Base-by-base conservation (phyloP, 805 yeast species). In the Metschnikowia rubicola region DNA sequence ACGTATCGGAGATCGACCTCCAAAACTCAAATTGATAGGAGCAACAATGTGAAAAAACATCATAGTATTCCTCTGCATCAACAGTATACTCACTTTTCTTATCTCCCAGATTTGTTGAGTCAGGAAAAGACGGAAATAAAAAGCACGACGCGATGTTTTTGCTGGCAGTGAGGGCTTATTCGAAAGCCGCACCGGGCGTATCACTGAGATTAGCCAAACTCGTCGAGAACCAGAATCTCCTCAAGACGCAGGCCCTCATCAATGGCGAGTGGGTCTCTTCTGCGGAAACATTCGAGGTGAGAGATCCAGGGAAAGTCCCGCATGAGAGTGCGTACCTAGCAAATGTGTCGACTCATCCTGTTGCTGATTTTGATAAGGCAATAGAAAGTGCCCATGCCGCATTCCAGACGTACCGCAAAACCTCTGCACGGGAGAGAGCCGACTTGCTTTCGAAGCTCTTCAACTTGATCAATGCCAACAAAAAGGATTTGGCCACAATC, bases 221-320 rank as follows among this genome's bases (percentile, higher is more conserved):
- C 32, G 52, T 79, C 46, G 71, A 72, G 43, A 80, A 81, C 59
- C 66, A 68, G 21, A 71, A 72, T n/a, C 70, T 86, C 33, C 53
- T 85, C 48, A 71, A 74, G 61, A 77, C 82, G n/a, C 77, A 80
- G 43, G 85, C 85, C 3, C 79, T 69, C 54, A 71, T 88, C 63
- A 81, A 87, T 58, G 96, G 96, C 35, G 69, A 81, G 56, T 90
- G 96, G 96, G 62, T 80, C 31, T 57, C 67, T 28, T 65, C 78
- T 6, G 50, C 63, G 11, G 63, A 73, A 11, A 62, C 70, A 8
- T 90, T 89, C 63, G 67, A 73, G 3, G 95, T 91, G 13, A 64
- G 66, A 11, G 88, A 92, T 63, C 97, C 97, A 4, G 95, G 95
- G 0, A 74, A 77, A 26, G 50, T 46, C 41, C 66, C 67, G 4